phyloP scores from a whole-genome alignment of 352 stramenopile species.

The Globisporangium iwayamae region DNA sequence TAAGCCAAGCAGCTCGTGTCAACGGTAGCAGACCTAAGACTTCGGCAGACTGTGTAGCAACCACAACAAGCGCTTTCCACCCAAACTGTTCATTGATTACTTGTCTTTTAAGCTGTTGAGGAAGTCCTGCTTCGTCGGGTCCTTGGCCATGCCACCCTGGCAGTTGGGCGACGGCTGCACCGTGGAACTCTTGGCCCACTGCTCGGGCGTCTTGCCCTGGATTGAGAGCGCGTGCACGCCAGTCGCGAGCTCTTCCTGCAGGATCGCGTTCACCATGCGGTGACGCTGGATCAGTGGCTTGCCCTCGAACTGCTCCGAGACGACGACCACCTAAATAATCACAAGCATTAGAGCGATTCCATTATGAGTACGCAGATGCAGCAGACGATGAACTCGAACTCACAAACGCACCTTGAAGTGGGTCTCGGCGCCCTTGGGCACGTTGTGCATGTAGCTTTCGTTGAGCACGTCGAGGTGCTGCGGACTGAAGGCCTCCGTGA shows the following conservation, averaged over 20 bases:
- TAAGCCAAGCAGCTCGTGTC: too few relatives aligned
- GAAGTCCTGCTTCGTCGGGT: conserved; percentile 67
- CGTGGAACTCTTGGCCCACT: conserved; percentile 74
- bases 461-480: conserved; percentile 89
- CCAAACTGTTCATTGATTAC: neutral
- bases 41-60: neutral
- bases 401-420: conserved; percentile 88
- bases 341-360: neutral
- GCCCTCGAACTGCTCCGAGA: conserved; percentile 88
- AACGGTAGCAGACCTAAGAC: too few relatives aligned
- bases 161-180: conserved; percentile 72
- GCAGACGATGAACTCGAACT: neutral
- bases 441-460: conserved; percentile 95
- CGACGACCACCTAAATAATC: conserved; percentile 76
- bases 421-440: conserved; percentile 91
- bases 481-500: conserved; percentile 54
- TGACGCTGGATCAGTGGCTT: conserved; percentile 87
- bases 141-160: conserved; percentile 64
- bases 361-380: neutral
- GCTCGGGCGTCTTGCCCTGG: conserved; percentile 90
- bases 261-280: conserved; percentile 87
- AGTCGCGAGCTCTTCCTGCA: conserved; percentile 82
- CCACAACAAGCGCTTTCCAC: neutral
- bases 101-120: conserved; percentile 32
- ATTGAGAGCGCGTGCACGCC: conserved; percentile 95